Base-by-base conservation (phyloP, 2,329 filamentous ascomycete species). In the Fusarium buxicola region DNA sequence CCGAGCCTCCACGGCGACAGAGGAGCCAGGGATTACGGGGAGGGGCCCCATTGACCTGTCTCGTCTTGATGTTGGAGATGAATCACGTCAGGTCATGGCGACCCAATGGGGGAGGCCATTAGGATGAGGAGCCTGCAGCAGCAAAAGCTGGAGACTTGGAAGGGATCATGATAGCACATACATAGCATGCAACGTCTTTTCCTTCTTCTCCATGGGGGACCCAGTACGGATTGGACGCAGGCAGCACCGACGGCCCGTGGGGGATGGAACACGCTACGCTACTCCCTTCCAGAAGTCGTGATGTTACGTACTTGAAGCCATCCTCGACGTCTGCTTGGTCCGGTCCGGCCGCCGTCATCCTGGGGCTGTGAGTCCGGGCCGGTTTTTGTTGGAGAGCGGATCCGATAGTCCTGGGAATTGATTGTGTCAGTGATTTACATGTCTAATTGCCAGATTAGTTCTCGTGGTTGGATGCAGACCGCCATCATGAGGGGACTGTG, bases 291-390 rank as follows among this genome's bases (percentile, higher is more conserved):
- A 69, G 58, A 68, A 66, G 56, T 28, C 51, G 53, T 60, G 46
- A 68, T 68, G 65, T 69, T 68, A 69, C 66, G 62, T 69, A 69
- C 65, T 50, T 43, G 46, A 32, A 43, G 16, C 21, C n/a, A 11
- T 50, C 50, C 35, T 52, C 48, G 36, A 55, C 50, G 34, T 48
- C 21, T 51, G 35, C 35, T 46, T 61, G 48, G 40, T 27, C 60
- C 63, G 60, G 60, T 46, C 48, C 59, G 55, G 40, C 53, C 60
- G 48, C 62, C 41, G 41, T 60, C 53, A 41, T 60, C 53, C 49
- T 69, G 51, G 51, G 51, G 50, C 36, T 60, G 40, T 31, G 10
- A 21, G 44, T 61, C 55, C 60, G 67, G 65, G 43, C 63, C 67
- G 65, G 57, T 63, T 45, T 46, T 61, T 40, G 31, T 28, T 56